Evolutionary conservation across 305 asterid genomes (phyloP).

Genomic region (Andrographis paniculata): DNA sequence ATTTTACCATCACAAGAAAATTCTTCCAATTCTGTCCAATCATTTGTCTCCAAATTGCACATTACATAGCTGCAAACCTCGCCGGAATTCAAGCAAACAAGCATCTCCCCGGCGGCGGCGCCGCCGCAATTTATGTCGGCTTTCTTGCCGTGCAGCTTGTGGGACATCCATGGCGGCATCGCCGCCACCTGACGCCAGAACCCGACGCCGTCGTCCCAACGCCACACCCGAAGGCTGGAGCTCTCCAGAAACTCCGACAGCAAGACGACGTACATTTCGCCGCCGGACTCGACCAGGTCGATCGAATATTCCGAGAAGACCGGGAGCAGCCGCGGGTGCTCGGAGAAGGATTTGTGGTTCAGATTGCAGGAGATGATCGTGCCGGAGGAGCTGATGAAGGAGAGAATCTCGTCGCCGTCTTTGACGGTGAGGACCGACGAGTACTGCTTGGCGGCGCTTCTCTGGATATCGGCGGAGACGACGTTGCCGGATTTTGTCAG

Average conservation of each 20-base stretch:
- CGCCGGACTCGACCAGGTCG: constrained; percentile 59
- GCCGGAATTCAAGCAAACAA: constrained; percentile 49
- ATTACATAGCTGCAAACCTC: constrained; percentile 44
- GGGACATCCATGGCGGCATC: constrained; percentile 70
- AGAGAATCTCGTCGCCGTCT: constrained; percentile 34
- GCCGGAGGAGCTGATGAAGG: constrained; percentile 61
- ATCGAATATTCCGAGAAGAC: constrained; percentile 57
- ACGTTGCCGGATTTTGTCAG: constrained; percentile 74
- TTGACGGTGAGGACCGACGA: constrained; percentile 38
- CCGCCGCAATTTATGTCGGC: constrained; percentile 71
- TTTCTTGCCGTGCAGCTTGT: constrained; percentile 48
- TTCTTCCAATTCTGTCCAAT: constrained; percentile 62
- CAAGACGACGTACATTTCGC: constrained; percentile 42
- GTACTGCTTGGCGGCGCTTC: constrained; percentile 68
- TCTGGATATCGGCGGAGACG: constrained; percentile 50
- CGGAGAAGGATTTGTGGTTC: constrained; percentile 23
- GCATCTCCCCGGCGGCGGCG: constrained; percentile 32
- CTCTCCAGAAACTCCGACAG: constrained; percentile 64
- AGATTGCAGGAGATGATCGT: constrained; percentile 58
- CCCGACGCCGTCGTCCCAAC: constrained; percentile 30
- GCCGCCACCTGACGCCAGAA: constrained; percentile 59
- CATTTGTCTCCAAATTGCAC: constrained; percentile 47
- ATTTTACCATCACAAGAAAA: constrained; percentile 20
- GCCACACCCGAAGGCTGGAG: constrained; percentile 63
- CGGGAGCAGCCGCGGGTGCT: constrained; percentile 70